phyloP scores from a whole-genome alignment of 352 stramenopile genomes.

The Lagenidium giganteum region DNA sequence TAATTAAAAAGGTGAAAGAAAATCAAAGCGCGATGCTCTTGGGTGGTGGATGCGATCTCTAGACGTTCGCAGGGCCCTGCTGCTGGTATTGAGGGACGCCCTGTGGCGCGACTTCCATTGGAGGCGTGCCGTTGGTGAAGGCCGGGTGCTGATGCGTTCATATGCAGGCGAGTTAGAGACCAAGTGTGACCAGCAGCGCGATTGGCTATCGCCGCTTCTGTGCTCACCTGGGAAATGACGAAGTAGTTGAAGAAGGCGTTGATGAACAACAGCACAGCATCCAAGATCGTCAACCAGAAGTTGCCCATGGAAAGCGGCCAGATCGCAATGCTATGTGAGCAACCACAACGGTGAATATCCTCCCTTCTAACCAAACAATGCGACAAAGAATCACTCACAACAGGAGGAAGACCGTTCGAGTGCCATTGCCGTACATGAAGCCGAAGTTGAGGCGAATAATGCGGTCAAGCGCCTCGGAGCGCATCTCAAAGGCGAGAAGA shows the following conservation, averaged over 20 bases:
- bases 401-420: conserved; percentile 68
- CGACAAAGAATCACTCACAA: conserved; percentile 43
- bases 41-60: conserved; percentile 5
- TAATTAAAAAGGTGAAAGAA: too few relatives aligned
- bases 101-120: too few relatives aligned
- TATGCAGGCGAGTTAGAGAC: too few relatives aligned
- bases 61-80: not conserved
- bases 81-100: too few relatives aligned
- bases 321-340: conserved; percentile 79
- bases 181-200: too few relatives aligned
- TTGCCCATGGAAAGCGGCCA: conserved; percentile 78
- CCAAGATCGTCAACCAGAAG: conserved; percentile 75
- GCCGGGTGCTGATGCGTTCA: conserved; percentile 43
- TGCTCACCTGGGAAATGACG: conserved; percentile 72
- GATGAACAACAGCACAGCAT: conserved; percentile 69
- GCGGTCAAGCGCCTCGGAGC: conserved; percentile 55
- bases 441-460: conserved; percentile 70
- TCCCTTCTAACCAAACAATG: too few relatives aligned
- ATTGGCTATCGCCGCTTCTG: too few relatives aligned
- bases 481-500: conserved; percentile 64
- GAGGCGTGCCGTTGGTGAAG: conserved; percentile 13
- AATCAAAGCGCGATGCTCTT: too few relatives aligned
- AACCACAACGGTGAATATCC: too few relatives aligned
- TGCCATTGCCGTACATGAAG: conserved; percentile 82
- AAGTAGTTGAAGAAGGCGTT: conserved; percentile 86